These are phyloP conservation scores for Paragyromitra xinjiangensis DNA, from an alignment of 495 filamentous ascomycete species.

Conservation along the genomic window DNA sequence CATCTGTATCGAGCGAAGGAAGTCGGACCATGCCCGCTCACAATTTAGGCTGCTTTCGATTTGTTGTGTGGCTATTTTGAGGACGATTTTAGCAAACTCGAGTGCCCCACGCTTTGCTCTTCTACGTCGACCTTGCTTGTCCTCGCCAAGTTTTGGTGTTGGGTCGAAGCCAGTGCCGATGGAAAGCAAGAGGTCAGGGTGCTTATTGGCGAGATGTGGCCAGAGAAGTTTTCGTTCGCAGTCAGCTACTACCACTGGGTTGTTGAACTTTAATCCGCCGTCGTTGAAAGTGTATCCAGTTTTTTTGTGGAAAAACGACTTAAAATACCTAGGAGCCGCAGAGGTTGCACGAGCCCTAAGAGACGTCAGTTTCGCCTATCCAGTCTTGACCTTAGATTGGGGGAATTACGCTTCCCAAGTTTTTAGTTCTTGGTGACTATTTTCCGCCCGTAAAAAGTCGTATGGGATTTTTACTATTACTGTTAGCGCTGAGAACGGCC, in stretches of 20 bases:
- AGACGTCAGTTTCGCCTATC: neutral
- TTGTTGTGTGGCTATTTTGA: constrained; percentile 44
- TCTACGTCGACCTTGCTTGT: constrained; percentile 38
- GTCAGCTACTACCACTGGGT: constrained; percentile 59
- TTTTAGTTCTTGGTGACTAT: constrained; percentile 60
- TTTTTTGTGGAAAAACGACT: constrained; percentile 59
- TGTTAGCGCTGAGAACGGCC: neutral
- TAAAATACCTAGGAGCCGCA: constrained; percentile 63
- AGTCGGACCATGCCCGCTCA: constrained; percentile 43
- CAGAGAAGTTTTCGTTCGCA: constrained; percentile 60
- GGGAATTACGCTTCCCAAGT: constrained; percentile 64
- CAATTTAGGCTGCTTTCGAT: constrained; percentile 47
- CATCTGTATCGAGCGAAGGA: constrained; percentile 39
- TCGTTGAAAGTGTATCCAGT: constrained; percentile 57
- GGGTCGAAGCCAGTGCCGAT: constrained; percentile 58
- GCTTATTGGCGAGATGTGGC: constrained; percentile 55
- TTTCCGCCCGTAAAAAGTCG: constrained; percentile 60
- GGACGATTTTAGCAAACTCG: constrained; percentile 40
- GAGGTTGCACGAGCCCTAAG: constrained; percentile 63
- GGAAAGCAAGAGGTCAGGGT: constrained; percentile 61
- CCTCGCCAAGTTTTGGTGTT: constrained; percentile 5
- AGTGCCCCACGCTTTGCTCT: constrained; percentile 44
- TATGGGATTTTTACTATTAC: constrained; percentile 51
- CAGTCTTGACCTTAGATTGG: neutral
- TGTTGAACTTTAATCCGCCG: constrained; percentile 57